phyloP scores from a whole-genome alignment of 2,329 filamentous ascomycete species.

The Verticillium zaregamsianum region DNA sequence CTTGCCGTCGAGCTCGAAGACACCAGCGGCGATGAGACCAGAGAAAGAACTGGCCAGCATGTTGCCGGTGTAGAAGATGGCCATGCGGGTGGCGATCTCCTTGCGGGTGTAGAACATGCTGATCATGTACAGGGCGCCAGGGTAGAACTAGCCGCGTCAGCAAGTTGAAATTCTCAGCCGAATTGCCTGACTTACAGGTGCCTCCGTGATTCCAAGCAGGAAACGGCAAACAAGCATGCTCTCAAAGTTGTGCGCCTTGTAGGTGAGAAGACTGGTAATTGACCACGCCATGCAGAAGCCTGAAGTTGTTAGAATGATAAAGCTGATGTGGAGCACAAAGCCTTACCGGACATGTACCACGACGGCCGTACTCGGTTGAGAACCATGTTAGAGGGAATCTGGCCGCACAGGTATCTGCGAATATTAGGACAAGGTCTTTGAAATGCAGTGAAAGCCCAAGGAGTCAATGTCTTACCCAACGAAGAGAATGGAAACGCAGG shows the following conservation, averaged over 20 bases:
- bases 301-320: not conserved
- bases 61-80: constrained; percentile 38
- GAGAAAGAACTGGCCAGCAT: constrained; percentile 40
- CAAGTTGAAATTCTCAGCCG: not conserved
- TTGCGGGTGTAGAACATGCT: constrained; percentile 14
- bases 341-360: constrained; percentile 11
- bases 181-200: constrained; percentile 3
- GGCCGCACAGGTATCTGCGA: constrained; percentile 9
- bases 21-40: constrained; percentile 37
- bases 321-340: not conserved
- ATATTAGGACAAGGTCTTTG: not conserved
- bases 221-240: constrained; percentile 12
- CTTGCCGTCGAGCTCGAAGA: constrained; percentile 35
- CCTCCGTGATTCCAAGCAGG: constrained; percentile 13
- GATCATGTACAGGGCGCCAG: constrained; percentile 13
- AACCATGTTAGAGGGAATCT: constrained; percentile 29
- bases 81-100: constrained; percentile 26
- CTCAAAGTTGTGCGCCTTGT: constrained; percentile 10
- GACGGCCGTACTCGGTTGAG: constrained; percentile 22
- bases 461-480: constrained; percentile 4
- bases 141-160: constrained; percentile 8
- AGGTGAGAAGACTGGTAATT: constrained; percentile 11
- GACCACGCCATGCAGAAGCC: constrained; percentile 14
- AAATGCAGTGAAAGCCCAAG: no score
- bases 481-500: constrained; percentile 15